Base-by-base conservation (phyloP, 768 basidiomycete genomes). In the Clathrus columnatus region DNA sequence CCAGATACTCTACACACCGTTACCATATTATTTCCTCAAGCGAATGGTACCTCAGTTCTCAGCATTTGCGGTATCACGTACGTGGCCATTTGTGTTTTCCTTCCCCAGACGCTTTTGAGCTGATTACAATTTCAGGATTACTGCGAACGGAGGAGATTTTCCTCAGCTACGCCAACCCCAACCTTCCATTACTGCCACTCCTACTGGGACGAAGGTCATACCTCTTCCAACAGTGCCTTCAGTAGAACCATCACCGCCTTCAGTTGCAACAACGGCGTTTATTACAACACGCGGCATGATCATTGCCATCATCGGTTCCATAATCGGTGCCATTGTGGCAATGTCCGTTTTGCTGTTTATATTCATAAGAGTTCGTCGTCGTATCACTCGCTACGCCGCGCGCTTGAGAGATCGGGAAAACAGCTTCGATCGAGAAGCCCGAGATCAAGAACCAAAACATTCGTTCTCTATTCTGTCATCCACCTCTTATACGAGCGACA, bases 361-460 rank as follows among this genome's bases (percentile, higher is more conserved):
- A 28, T 55, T 55, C 46, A 48, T 55, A 10, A 24, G 32, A 20
- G 26, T 55, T 28, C 54, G 54, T n/a, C 45, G 54, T 41, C 54
- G 54, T 21, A 32, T 55, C 16, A 48, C 54, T 4, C 44, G 46
- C 7, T 20, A 48, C 8, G 26, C 54, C 21, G 54, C 54, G 14
- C 54, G 32, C 29, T 32, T 47, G 27, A 17, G 10, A 17, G 54
- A 55, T 29, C 54, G 27, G 20, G 45, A 48, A 32, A 55, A 17
- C 24, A 30, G 20, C 26, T 44, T 17, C 28, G 53, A 24, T 21
- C 54, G 51, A 45, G 41, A 42, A 18, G 24, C 20, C 18, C 45
- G 54, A 32, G 26, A 47, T 27, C n/a, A 14, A 26, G 54, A 43
- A 27, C 26, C 42, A 2, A 27, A 26, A 45, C 20, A 55, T 4